Percentiles rank a stretch among this genome's conserved stretches.
phyloP scores from a whole-genome alignment of 345 rosid species.

The Brassica incana region DNA sequence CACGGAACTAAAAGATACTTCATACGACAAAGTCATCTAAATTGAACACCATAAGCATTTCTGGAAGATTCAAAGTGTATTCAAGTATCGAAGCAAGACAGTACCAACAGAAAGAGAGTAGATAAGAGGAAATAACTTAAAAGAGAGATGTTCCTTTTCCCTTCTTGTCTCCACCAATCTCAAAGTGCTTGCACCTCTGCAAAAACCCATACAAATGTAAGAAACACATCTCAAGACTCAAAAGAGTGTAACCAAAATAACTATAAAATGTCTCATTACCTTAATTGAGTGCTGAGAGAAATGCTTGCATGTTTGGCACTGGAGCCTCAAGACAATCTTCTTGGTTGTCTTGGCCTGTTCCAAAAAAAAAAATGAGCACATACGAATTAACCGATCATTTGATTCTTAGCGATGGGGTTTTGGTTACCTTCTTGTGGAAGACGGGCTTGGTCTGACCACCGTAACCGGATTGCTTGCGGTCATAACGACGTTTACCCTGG shows the following conservation, averaged over 20 bases:
- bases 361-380: neutral
- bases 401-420: neutral
- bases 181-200: constrained; percentile 84
- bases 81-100: no score
- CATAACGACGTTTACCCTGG: constrained; percentile 87
- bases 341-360: constrained; percentile 86
- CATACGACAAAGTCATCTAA: neutral
- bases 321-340: constrained; percentile 87
- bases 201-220: neutral
- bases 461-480: constrained; percentile 82
- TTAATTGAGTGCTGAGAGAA: constrained; percentile 79
- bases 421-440: constrained; percentile 79
- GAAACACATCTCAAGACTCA: neutral
- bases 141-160: constrained; percentile 79
- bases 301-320: constrained; percentile 88
- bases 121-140: constrained; percentile 24
- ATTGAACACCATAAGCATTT: neutral
- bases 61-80: constrained; percentile 9
- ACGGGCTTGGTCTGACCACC: constrained; percentile 95
- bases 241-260: neutral
- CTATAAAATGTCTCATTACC: constrained; percentile 34
- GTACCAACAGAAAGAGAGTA: neutral
- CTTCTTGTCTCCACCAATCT: constrained; percentile 81
- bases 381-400: neutral
- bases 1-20: neutral